Base-by-base conservation (phyloP, 148 eudicot species). In the Vaccinium corymbosum region DNA sequence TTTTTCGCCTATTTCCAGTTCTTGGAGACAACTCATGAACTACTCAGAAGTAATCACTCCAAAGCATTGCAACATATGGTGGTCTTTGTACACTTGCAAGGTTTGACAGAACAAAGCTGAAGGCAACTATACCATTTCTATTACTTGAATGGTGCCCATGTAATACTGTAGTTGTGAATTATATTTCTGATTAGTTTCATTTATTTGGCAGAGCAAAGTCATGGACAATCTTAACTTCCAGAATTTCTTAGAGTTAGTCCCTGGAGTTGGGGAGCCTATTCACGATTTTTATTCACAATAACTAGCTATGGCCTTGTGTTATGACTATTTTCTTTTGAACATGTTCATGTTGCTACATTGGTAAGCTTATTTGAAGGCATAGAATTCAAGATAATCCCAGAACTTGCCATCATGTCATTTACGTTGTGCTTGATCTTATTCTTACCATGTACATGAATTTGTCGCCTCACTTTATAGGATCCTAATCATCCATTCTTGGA, bases 271-370 rank as follows among this genome's bases (percentile, higher is more conserved):
- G 87, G 99, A 96, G 86, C 97, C 94, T 68, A 94, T 96, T 35
- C 89, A 94, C 85, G 92, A 94, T 88, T 94, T 94, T 86, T 92
- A 96, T 88, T 89, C 99, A 42, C 94, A 98, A 98, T 96, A 88
- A 87, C 62, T 4, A 75, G 12, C 16, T 71, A 10, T 66, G 32
- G 49, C 9, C 8, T 1, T 71, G 70, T 25, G 52, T 52, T 7
- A 3, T 49, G 42, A 35, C 2, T 35, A 4, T 25, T 75, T 82
- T 55, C 13, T 57, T 38, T n/a, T n/a, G 29, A 55, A 50, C 19
- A 22, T n/a, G n/a, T 35, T 72, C 76, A 29, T 71, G 76, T 72
- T 38, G 49, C 35, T 76, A 14, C n/a, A 16, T 76, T 76, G 77
- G 25, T 76, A 55, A 27, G 56, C 56, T 52, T 52, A 52, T 52